phyloP scores from a whole-genome alignment of 2,329 filamentous ascomycete genomes.

The Trichophyton mentagrophytes region DNA sequence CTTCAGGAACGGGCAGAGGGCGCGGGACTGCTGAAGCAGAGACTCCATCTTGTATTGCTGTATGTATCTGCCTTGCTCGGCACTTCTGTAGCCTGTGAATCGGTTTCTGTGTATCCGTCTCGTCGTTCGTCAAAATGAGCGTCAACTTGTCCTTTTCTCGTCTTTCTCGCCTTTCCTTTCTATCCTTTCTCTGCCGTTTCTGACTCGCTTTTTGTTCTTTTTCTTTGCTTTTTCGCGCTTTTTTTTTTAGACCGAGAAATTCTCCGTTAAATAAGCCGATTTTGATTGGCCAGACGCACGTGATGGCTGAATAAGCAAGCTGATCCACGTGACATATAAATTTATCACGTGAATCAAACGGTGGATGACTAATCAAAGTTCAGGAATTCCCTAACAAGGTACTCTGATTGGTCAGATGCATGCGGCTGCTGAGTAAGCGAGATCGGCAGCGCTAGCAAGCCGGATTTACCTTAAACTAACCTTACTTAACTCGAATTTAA shows the following conservation, averaged over 20 bases:
- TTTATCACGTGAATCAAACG: no score
- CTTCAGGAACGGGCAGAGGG: constrained; percentile 95
- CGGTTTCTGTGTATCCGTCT: no score
- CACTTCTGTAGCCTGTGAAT: no score
- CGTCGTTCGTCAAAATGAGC: no score
- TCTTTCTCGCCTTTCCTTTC: neutral
- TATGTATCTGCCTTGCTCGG: constrained; percentile 5
- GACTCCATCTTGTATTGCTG: constrained; percentile 59
- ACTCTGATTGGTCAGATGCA: no score
- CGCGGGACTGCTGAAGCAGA: constrained; percentile 85
- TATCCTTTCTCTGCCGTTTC: neutral
- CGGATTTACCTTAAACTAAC: no score
- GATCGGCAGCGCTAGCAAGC: no score
- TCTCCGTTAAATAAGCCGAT: neutral
- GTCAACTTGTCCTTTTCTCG: neutral
- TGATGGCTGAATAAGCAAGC: neutral
- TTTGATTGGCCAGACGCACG: neutral
- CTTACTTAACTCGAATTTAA: no score
- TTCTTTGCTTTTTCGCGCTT: neutral
- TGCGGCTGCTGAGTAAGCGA: no score
- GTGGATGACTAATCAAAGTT: no score
- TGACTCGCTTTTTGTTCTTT: neutral
- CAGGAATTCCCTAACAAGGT: no score
- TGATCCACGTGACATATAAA: no score
- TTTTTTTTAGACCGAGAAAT: neutral